Base-by-base conservation (phyloP, 176 grass and related monocot species). In the Avena sativa region DNA sequence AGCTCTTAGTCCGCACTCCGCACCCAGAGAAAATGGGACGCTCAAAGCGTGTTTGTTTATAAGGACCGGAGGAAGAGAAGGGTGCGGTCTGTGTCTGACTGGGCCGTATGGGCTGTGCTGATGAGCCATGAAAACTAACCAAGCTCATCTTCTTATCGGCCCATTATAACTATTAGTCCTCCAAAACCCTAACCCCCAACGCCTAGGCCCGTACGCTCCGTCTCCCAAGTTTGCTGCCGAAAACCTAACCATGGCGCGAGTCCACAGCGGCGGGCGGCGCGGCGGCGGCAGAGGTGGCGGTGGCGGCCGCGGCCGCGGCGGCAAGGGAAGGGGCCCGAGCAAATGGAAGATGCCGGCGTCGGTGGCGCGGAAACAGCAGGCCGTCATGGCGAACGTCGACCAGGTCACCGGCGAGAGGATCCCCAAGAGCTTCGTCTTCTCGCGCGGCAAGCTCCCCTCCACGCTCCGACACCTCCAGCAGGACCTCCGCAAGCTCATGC, bases 401-500 rank as follows among this genome's bases (percentile, higher is more conserved):
- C 92, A 96, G 84, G 87, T 98, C 65, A 96, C 90, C n/a, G 92
- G 96, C 6, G 76, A 65, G 56, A 98, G 90, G 92, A 92, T 98
- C 76, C 96, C 96, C 2, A 94, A 94, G 90, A 98, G 93, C 82
- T 98, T 98, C 28, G 92, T 98, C 14, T 98, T 98, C 69, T 86
- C 90, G 5, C 91, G 96, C 43, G 96, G 93, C 47, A 98, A 95
- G 85, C 76, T 96, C 12, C 90, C 96, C 10, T 84, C 81, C 53
- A 91, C 87, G 56, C 92, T 98, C 58, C 94, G 87, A 14, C 92
- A 98, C 56, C 90, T 98, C 23, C 90, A 96, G 79, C 82, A 91
- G 68, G 96, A 98, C 74, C 90, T 98, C 59, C 93, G 85, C 43
- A 91, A 87, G 85, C 56, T 91, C 81, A 91, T 91, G 89, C 89